Evolutionary conservation across 2,329 filamentous ascomycete species (phyloP).

Genomic region (Aureobasidium sp.): DNA sequence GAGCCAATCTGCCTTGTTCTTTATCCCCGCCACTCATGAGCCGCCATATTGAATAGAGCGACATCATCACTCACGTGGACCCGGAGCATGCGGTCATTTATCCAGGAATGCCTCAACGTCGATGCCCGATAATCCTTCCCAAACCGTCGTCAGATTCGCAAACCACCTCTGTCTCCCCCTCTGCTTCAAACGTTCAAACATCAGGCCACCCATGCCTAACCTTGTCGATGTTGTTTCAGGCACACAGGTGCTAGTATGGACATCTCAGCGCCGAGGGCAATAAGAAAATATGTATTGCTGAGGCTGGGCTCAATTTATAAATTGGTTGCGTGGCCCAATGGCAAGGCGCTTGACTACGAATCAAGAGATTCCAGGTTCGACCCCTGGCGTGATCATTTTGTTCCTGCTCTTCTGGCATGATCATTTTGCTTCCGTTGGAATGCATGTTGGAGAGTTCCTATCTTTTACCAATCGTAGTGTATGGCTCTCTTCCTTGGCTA

Average conservation of each 20-base stretch:
- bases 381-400: constrained; percentile 14
- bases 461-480: too few species aligned
- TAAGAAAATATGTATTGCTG: too few species aligned
- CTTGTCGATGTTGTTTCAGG: background rate
- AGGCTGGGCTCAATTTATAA: background rate
- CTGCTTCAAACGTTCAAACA: background rate
- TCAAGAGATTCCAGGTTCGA: constrained; percentile 17
- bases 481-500: too few species aligned
- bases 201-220: background rate
- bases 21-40: background rate
- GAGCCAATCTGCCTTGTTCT: background rate
- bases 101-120: background rate
- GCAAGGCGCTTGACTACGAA: constrained; percentile 51
- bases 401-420: too few species aligned
- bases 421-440: too few species aligned
- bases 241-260: too few species aligned
- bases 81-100: background rate
- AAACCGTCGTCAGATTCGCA: background rate
- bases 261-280: too few species aligned
- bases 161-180: background rate
- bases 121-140: background rate
- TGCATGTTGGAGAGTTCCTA: too few species aligned
- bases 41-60: background rate
- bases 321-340: constrained; percentile 41
- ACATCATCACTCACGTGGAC: background rate